Percentiles rank a stretch among this genome's conserved stretches.
phyloP scores from a whole-genome alignment of 1,284 basidiomycete genomes.

The Sparassis latifolia region DNA sequence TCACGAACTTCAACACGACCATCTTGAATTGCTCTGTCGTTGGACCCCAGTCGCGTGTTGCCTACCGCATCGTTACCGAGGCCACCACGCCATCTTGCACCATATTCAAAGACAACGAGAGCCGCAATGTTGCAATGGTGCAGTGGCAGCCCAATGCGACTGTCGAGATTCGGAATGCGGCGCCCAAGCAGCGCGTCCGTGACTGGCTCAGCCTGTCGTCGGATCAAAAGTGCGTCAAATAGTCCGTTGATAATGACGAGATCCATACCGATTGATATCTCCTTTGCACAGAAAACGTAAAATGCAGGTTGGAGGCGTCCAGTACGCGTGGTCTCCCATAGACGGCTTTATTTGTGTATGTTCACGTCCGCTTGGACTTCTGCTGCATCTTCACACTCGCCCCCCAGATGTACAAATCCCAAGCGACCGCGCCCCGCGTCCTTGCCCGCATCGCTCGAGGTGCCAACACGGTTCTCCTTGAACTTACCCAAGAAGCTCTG shows the following conservation, averaged over 20 bases:
- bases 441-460: conserved; percentile 25
- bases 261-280: not conserved
- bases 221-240: conserved; percentile 41
- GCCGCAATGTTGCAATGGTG: conserved; percentile 45
- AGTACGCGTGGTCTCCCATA: conserved; percentile 38
- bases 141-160: conserved; percentile 52
- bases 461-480: conserved; percentile 23
- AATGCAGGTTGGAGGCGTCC: conserved; percentile 35
- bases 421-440: conserved; percentile 22
- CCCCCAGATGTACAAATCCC: conserved; percentile 25
- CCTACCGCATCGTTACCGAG: conserved; percentile 36
- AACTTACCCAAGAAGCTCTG: conserved; percentile 27
- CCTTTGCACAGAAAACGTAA: conserved; percentile 29
- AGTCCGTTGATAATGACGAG: not conserved
- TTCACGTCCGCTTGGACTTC: conserved; percentile 4
- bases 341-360: conserved; percentile 36
- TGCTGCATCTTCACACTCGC: not conserved
- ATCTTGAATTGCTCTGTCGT: conserved; percentile 49
- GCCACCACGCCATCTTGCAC: conserved; percentile 44
- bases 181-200: conserved; percentile 41
- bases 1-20: conserved; percentile 43
- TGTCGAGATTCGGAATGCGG: conserved; percentile 46
- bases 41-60: conserved; percentile 33
- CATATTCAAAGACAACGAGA: conserved; percentile 43
- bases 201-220: conserved; percentile 50